Evolutionary conservation across 23 red algal species (phyloP).

Genomic region (Gracilaria domingensis): DNA sequence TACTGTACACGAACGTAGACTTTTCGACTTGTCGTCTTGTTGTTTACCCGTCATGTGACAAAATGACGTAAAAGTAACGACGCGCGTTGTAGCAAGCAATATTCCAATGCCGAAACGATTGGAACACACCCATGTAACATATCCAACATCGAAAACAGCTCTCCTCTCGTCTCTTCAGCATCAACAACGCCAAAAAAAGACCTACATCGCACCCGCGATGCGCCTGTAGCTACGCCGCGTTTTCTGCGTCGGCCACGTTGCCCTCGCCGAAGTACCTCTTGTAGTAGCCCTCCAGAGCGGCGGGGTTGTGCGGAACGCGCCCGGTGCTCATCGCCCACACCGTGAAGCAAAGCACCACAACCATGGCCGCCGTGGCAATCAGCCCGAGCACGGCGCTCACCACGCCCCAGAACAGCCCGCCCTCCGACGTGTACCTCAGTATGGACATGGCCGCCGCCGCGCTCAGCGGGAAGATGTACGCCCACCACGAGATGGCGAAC

Average conservation of each 20-base stretch:
- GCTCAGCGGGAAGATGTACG: conserved; percentile 70
- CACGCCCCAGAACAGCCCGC: conserved; percentile 43
- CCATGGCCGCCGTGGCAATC: conserved; percentile 38
- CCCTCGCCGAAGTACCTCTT: neutral
- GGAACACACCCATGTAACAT: too few species aligned
- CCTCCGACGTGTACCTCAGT: conserved; percentile 34
- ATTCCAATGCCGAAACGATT: too few species aligned
- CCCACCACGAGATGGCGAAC: conserved; percentile 62
- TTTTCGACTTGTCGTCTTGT: too few species aligned
- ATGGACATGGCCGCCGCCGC: conserved; percentile 48
- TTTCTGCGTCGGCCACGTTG: neutral
- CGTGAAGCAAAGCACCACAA: conserved; percentile 34
- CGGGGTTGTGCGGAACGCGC: conserved; percentile 18
- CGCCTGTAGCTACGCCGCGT: neutral
- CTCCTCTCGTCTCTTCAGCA: too few species aligned
- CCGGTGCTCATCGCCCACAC: conserved; percentile 35
- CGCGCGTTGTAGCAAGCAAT: too few species aligned
- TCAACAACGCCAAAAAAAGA: too few species aligned
- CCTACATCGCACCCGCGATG: too few species aligned
- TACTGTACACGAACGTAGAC: too few species aligned
- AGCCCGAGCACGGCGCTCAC: conserved; percentile 1
- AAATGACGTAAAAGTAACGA: too few species aligned
- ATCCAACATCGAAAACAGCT: too few species aligned
- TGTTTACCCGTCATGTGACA: too few species aligned
- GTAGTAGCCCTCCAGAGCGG: conserved; percentile 3